Evolutionary conservation across 176 grass and related monocot species (phyloP).

Genomic region (Puya raimondii): DNA sequence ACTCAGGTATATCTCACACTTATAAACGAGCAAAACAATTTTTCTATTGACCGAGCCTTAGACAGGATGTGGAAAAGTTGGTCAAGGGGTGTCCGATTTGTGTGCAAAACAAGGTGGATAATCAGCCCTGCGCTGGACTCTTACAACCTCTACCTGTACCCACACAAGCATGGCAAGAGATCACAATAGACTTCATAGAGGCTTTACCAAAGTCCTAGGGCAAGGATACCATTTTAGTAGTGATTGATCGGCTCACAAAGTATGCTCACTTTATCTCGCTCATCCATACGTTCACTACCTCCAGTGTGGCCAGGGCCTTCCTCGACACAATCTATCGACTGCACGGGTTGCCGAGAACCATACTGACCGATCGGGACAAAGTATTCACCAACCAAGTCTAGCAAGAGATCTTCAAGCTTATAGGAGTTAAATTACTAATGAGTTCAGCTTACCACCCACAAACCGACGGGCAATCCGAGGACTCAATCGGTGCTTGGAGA

Average conservation of each 20-base stretch:
- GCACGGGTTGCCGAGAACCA: background rate
- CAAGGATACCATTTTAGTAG: background rate
- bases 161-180: background rate
- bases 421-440: background rate
- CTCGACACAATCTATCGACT: background rate
- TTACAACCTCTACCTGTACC: too few relatives aligned
- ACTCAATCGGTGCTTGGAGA: conserved; percentile 7
- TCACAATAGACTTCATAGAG: background rate
- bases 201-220: background rate
- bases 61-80: too few relatives aligned
- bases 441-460: background rate
- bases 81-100: too few relatives aligned
- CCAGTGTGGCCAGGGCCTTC: background rate
- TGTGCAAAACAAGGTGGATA: too few relatives aligned
- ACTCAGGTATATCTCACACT: too few relatives aligned
- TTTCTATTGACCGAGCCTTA: too few relatives aligned
- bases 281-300: background rate
- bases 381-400: background rate
- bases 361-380: background rate
- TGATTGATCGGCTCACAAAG: background rate
- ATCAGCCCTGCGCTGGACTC: too few relatives aligned
- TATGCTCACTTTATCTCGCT: background rate
- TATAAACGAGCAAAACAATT: too few relatives aligned
- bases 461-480: background rate
- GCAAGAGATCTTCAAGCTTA: background rate